Base-by-base conservation (phyloP, 1,139 yeast species). In the Nakaseomyces glabratus region DNA sequence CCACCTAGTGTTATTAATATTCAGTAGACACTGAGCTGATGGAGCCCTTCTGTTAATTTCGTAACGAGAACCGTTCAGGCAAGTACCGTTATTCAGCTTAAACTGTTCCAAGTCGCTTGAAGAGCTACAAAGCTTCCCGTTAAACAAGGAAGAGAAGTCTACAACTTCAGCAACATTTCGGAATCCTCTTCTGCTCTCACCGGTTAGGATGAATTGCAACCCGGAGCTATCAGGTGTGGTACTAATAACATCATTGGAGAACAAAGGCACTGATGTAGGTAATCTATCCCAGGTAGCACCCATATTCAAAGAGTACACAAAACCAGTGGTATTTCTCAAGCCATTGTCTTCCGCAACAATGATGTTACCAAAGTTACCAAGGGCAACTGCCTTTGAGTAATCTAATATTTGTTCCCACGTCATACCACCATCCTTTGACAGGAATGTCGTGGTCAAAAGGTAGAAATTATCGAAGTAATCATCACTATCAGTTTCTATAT, bases 331-430 rank as follows among this genome's bases (percentile, higher is more conserved):
- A 7, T 58, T 42, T 6, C 59, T 48, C 17, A 57, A 47, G 13
- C 44, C 44, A 8, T 50, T 58, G 30, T 55, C 55, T 4, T 74
- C 63, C 2, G 86, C 84, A 2, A 82, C 61, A 30, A 84, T 69
- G 4, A 84, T 57, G 52, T 84, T 84, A 33, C 95, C 96, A 40
- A 73, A 72, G 57, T 85, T 94, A 36, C 93, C 95, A 60, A 76
- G 79, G 0, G 80, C 66, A 45, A 71, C 76, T 4, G 66, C 50
- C 30, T 74, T 65, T 2, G 86, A 75, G 25, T 65, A 69, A 26
- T 73, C 73, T 16, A 76, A 51, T 1, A 76, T 70, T 38, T 63
- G 53, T 24, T 57, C 58, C 95, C 95, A 86, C 0, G 77, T 61
- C 6, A 68, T 57, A 15, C 36, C 36, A 10, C 33, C 36, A 23